Conservation (phyloP, 164 flowering plant species). For the Vitis cinerea region DNA sequence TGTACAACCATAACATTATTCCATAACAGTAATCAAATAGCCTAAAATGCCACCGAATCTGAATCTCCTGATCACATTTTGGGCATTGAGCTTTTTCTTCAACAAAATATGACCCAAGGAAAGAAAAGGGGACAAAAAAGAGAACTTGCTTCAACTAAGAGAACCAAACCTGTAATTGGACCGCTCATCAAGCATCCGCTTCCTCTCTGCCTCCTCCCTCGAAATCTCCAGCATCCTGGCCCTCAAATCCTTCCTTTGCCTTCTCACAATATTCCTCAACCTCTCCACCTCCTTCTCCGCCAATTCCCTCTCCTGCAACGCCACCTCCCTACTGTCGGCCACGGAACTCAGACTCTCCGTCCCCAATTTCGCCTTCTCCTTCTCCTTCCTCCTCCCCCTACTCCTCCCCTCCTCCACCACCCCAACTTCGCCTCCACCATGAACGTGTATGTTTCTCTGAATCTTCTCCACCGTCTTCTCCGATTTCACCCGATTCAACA, state of each 20-base stretch:
- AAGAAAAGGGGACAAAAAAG: too few relatives aligned
- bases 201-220: constrained; percentile 90
- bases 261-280: constrained; percentile 69
- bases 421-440: constrained; percentile 45
- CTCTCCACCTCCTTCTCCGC: constrained; percentile 93
- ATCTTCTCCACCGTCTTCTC: constrained; percentile 92
- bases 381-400: constrained; percentile 47
- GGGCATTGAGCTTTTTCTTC: too few relatives aligned
- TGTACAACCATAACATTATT: too few relatives aligned
- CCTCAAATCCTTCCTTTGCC: constrained; percentile 86
- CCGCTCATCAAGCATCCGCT: constrained; percentile 90
- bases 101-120: too few relatives aligned
- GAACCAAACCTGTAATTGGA: constrained; percentile 68
- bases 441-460: constrained; percentile 80
- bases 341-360: constrained; percentile 27
- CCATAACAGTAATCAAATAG: too few relatives aligned
- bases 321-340: constrained; percentile 61
- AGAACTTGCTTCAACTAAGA: neutral
- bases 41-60: too few relatives aligned
- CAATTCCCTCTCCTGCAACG: constrained; percentile 72
- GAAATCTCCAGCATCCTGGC: constrained; percentile 90
- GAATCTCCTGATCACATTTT: too few relatives aligned
- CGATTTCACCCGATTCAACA: constrained; percentile 77
- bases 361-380: constrained; percentile 22
- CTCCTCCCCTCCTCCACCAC: constrained; percentile 17